phyloP scores from a whole-genome alignment of 2,329 filamentous ascomycete genomes.

The Ophiostoma perfectum region DNA sequence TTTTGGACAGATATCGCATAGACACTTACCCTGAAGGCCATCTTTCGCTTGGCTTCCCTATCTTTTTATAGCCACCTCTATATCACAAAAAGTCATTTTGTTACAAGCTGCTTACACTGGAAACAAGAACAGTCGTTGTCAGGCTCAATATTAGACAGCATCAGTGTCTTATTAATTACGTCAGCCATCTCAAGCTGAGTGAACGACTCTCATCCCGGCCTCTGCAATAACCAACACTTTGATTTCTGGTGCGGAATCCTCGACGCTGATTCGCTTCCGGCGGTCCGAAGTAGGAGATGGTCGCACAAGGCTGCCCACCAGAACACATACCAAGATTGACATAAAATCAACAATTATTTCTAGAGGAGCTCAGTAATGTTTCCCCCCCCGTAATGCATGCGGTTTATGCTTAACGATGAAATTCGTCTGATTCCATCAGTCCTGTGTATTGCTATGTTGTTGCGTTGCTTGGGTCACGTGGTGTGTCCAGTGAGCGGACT shows the following conservation, averaged over 20 bases:
- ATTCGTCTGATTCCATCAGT: background rate
- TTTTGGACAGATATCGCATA: background rate
- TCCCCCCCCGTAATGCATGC: too few species aligned
- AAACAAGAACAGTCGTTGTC: background rate
- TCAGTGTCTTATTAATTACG: too few species aligned
- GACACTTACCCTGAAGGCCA: background rate
- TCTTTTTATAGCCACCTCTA: constrained; percentile 12
- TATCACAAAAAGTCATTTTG: constrained; percentile 11
- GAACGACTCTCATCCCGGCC: too few species aligned
- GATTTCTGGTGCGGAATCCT: background rate
- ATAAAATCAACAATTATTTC: too few species aligned
- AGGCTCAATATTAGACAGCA: too few species aligned
- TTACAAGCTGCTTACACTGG: constrained; percentile 7
- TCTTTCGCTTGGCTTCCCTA: background rate
- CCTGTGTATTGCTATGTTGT: background rate
- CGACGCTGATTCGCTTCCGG: constrained; percentile 18
- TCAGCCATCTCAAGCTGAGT: too few species aligned
- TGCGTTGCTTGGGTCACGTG: background rate
- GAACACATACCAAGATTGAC: too few species aligned
- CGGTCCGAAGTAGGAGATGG: constrained; percentile 20
- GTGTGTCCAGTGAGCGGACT: background rate
- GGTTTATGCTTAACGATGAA: background rate
- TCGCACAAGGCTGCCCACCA: background rate
- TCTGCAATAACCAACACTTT: too few species aligned
- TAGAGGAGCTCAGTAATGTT: too few species aligned